Evolutionary conservation across 2,329 filamentous ascomycete genomes (phyloP).

Genomic region (Stenocarpella maydis): DNA sequence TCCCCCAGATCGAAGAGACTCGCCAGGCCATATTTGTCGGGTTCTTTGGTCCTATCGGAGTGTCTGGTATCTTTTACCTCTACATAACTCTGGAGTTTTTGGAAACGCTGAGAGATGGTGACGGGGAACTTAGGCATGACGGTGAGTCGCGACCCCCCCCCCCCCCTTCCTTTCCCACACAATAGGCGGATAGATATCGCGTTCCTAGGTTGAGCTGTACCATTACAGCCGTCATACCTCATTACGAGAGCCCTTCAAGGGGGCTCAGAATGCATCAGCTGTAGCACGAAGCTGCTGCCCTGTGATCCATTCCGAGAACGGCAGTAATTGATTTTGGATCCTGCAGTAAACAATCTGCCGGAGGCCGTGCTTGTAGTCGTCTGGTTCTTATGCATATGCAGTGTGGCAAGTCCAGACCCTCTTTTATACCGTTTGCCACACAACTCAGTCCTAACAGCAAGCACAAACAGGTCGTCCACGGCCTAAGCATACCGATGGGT

Average conservation of each 20-base stretch:
- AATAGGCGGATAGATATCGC: neutral
- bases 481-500: slow-evolving; percentile 80
- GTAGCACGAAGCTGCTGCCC: neutral
- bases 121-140: slow-evolving; percentile 70
- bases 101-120: slow-evolving; percentile 56
- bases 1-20: slow-evolving; percentile 79
- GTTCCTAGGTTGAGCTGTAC: neutral
- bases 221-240: neutral
- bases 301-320: neutral
- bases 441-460: neutral
- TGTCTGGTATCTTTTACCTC: slow-evolving; percentile 91
- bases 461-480: slow-evolving; percentile 73
- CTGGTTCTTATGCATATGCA: slow-evolving; percentile 87
- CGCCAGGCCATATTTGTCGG: slow-evolving; percentile 86
- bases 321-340: neutral
- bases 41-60: slow-evolving; percentile 93
- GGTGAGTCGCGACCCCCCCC: neutral
- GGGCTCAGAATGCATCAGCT: neutral
- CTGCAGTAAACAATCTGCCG: slow-evolving; percentile 62
- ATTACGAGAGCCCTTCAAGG: neutral
- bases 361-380: slow-evolving; percentile 77
- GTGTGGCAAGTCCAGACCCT: slow-evolving; percentile 69
- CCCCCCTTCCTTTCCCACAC: neutral
- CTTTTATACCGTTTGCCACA: neutral
- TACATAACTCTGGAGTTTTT: slow-evolving; percentile 84